Evolutionary conservation across 2,329 filamentous ascomycete species (phyloP).

Genomic region (Chalara sp.): DNA sequence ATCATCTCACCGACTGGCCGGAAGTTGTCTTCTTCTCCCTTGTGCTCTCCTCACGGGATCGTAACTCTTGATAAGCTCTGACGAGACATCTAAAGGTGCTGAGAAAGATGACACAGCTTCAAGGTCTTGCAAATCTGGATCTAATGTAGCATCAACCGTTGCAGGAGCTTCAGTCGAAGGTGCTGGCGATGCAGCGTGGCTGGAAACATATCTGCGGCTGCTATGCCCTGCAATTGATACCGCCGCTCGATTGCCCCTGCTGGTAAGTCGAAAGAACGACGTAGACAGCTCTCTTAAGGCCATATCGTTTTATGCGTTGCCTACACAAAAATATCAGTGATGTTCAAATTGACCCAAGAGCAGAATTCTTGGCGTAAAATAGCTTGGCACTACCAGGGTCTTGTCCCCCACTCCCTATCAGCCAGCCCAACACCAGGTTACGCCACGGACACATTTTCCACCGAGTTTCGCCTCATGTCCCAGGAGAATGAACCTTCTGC

Average conservation of each 20-base stretch:
- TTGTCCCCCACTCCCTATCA: too few species aligned
- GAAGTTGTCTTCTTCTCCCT: constrained; percentile 30
- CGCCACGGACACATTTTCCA: too few species aligned
- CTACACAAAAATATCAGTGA: constrained; percentile 10
- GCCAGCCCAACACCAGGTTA: too few species aligned
- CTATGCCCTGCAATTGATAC: constrained; percentile 1
- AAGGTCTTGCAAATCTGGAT: constrained; percentile 32
- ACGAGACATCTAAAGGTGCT: constrained; percentile 25
- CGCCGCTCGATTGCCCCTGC: constrained; percentile 15
- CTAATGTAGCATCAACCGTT: constrained; percentile 10
- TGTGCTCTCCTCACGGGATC: constrained; percentile 41
- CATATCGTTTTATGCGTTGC: constrained; percentile 15
- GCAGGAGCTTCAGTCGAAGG: constrained; percentile 19
- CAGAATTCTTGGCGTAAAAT: not conserved
- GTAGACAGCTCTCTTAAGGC: constrained; percentile 25
- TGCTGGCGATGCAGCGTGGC: too few species aligned
- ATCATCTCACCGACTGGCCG: constrained; percentile 31
- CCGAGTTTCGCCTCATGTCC: too few species aligned
- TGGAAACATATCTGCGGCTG: too few species aligned
- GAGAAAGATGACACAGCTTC: constrained; percentile 38
- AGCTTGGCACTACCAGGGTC: constrained; percentile 21
- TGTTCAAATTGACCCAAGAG: constrained; percentile 1
- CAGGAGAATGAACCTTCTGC: too few species aligned
- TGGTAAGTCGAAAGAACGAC: constrained; percentile 19
- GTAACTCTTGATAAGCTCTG: constrained; percentile 33